A percentile compares a stretch with the other conserved stretches of the same genome.
These are phyloP conservation scores for Clarireedia monteithiana DNA, from an alignment of 2,329 filamentous ascomycete species.

Conservation along the genomic window DNA sequence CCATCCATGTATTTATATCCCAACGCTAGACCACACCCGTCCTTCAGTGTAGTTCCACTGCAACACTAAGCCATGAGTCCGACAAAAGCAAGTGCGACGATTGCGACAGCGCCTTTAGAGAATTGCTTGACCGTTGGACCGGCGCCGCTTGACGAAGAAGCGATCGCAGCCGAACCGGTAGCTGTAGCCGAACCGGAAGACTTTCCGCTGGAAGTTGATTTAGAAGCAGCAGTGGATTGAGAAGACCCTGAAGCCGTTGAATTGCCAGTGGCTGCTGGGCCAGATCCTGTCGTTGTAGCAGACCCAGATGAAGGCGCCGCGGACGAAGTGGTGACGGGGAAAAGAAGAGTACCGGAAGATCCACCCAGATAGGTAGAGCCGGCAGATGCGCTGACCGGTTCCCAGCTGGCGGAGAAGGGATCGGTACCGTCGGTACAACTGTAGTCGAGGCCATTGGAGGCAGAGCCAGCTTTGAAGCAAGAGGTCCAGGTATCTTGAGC, in stretches of 20 bases:
- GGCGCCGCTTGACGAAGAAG: not conserved
- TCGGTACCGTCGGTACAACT: not conserved
- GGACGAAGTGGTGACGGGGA: not conserved
- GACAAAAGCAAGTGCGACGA: conserved; percentile 6
- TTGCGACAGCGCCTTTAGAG: conserved; percentile 4
- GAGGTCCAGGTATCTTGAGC: not conserved
- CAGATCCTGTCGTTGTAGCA: not conserved
- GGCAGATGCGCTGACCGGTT: not conserved
- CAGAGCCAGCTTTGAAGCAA: not conserved
- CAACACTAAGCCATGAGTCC: not conserved
- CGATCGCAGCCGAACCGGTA: not conserved
- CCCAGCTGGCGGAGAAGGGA: not conserved
- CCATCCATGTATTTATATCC: no score
- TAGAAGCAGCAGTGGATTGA: not conserved
- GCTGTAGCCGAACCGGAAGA: not conserved
- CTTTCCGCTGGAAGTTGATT: not conserved
- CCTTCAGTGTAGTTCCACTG: no score
- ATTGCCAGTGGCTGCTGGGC: not conserved
- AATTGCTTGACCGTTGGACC: conserved; percentile 1
- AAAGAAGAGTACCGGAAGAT: conserved; percentile 1
- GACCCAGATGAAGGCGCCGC: not conserved
- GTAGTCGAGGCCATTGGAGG: not conserved
- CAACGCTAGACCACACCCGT: no score
- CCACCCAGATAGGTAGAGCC: not conserved
- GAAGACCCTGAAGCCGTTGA: not conserved